These are phyloP conservation scores for Pleoardoris graminearum DNA, from an alignment of 2,329 filamentous ascomycete genomes.

Conservation along the genomic window DNA sequence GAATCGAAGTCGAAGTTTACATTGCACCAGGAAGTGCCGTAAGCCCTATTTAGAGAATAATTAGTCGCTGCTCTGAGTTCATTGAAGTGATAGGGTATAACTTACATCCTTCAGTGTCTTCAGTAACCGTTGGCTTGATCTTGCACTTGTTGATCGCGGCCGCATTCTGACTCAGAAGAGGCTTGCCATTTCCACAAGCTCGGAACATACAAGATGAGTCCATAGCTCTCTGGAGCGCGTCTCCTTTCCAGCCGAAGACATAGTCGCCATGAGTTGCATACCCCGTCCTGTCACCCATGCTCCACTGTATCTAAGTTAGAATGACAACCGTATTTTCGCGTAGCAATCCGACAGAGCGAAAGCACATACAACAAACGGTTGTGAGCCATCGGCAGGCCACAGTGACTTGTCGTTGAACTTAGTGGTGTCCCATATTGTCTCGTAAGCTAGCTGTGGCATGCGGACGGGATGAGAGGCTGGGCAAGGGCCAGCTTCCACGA, in stretches of 20 bases:
- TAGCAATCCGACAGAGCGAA: too few species aligned
- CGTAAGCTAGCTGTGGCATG: slow-evolving; percentile 22
- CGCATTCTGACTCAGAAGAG: slow-evolving; percentile 11
- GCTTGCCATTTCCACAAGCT: slow-evolving; percentile 7
- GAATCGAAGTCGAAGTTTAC: too few species aligned
- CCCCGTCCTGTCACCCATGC: slow-evolving; percentile 17
- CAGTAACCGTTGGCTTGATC: slow-evolving; percentile 11
- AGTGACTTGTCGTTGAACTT: slow-evolving; percentile 19
- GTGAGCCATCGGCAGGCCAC: slow-evolving; percentile 21
- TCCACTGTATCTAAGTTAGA: slow-evolving; percentile 5
- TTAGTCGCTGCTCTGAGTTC: too few species aligned
- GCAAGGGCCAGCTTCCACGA: slow-evolving; percentile 13
- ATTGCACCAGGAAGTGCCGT: too few species aligned
- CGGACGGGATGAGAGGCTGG: slow-evolving; percentile 18
- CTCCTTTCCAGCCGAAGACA: slow-evolving; percentile 18
- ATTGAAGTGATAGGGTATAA: too few species aligned
- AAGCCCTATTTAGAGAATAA: too few species aligned
- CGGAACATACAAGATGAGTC: slow-evolving; percentile 12
- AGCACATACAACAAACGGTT: slow-evolving; percentile 17
- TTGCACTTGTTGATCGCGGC: slow-evolving; percentile 14
- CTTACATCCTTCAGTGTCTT: slow-evolving; percentile 6
- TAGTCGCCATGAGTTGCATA: slow-evolving; percentile 21
- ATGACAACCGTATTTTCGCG: too few species aligned
- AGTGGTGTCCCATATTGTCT: slow-evolving; percentile 21
- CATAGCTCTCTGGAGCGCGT: slow-evolving; percentile 18